Base-by-base conservation (phyloP, 2,329 filamentous ascomycete species). In the Cladosporium austrohemisphaericum region DNA sequence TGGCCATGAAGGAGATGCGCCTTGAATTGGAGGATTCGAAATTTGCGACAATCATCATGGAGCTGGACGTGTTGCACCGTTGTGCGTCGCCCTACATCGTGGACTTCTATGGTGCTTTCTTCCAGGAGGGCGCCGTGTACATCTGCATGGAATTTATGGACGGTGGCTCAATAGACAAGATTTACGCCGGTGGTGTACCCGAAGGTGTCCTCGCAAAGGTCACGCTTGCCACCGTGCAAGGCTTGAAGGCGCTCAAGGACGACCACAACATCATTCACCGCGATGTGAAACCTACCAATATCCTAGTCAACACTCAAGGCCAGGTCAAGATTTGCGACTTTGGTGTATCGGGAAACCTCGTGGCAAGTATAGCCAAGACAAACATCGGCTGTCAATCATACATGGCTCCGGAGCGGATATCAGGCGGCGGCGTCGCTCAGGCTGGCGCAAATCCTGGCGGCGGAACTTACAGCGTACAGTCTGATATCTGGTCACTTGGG, bases 141-240 rank as follows among this genome's bases (percentile, higher is more conserved):
- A 97, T 98, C 68, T 98, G 93, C 71, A 95, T 98, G 68, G 93
- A 98, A 71, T 95, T 90, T 70, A 98, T 98, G 93, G 91, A 98
- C 65, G 93, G 93, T 38, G 93, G 93, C 6, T 97, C 91, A 29
- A 91, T 97, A 64, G 93, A 98, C 75, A 96, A 96, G 68, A 73
- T 98, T 10, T 98, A 98, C 67, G 80, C 80, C 9, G 88, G 91
- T 52, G 93, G 93, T 36, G 85, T 98, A 8, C 90, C 93, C 0
- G 93, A 98, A 66, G 81, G 80, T 33, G 84, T 98, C 0, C 73
- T 98, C 44, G 83, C 84, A 48, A 97, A 96, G 67, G 93, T 98
- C 55, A 90, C 92, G 0, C 81, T 93, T 55, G 85, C 87, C 16
- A 96, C 93, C 0, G 83, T 93, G 5, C 88, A 91, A 78, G 93